Percentiles rank a stretch among this genome's conserved stretches.
phyloP scores from a whole-genome alignment of 2,329 filamentous ascomycete species.

The Aaosphaeria arxii region DNA sequence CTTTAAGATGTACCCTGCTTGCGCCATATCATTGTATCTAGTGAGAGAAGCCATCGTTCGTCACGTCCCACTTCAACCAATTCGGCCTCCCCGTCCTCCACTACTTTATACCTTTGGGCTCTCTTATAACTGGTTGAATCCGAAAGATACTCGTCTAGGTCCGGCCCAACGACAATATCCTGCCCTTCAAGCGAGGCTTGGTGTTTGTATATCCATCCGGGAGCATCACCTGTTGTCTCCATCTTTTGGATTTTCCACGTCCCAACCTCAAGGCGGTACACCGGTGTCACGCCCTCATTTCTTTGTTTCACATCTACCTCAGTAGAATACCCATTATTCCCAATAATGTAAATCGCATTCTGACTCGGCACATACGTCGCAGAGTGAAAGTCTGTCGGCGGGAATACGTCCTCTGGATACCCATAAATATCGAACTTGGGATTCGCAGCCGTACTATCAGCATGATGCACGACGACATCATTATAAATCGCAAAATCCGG shows the following conservation, averaged over 20 bases:
- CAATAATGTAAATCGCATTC: slow-evolving; percentile 4
- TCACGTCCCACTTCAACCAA: background rate
- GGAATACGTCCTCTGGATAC: slow-evolving; percentile 7
- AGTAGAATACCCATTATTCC: slow-evolving; percentile 1
- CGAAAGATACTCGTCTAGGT: background rate
- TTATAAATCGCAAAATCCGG: slow-evolving; percentile 9
- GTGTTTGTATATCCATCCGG: slow-evolving; percentile 4
- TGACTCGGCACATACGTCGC: slow-evolving; percentile 3
- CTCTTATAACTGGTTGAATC: background rate
- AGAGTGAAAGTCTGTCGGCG: slow-evolving; percentile 5
- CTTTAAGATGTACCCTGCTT: too few relatives aligned
- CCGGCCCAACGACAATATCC: background rate
- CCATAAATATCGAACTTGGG: slow-evolving; percentile 4
- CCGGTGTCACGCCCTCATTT: background rate
- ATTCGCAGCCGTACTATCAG: background rate
- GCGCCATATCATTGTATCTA: background rate
- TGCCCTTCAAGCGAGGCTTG: slow-evolving; percentile 1
- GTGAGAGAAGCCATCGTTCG: background rate
- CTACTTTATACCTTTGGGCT: background rate
- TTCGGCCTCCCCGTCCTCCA: background rate
- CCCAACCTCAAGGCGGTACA: slow-evolving; percentile 3
- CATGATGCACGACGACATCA: slow-evolving; percentile 4
- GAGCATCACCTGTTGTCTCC: slow-evolving; percentile 4
- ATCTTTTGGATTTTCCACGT: slow-evolving; percentile 5
- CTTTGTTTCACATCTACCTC: background rate